phyloP scores from a whole-genome alignment of 139 green algal genomes.

The Bryopsis sp. region DNA sequence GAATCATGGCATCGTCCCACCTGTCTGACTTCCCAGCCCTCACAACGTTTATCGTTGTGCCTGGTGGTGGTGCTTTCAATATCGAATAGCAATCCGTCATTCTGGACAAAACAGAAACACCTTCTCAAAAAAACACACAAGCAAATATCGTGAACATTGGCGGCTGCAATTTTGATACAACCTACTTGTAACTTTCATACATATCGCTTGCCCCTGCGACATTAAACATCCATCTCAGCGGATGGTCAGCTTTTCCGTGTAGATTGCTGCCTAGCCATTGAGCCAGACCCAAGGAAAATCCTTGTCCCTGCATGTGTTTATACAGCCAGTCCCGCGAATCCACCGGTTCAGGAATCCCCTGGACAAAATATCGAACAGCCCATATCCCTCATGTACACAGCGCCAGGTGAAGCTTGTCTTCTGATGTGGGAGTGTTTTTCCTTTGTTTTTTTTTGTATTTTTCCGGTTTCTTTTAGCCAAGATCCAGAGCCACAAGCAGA shows the following conservation, averaged over 20 bases:
- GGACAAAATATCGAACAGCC: background rate
- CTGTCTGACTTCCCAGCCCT: constrained; percentile 48
- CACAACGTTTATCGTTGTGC: constrained; percentile 45
- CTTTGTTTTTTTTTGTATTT: no score
- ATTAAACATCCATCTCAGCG: constrained; percentile 53
- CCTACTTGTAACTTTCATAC: constrained; percentile 60
- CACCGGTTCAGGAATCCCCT: constrained; percentile 42
- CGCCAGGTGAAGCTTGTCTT: background rate
- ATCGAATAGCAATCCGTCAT: constrained; percentile 37
- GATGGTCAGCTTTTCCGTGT: background rate
- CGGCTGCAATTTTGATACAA: background rate
- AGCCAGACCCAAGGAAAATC: constrained; percentile 43
- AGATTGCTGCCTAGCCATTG: constrained; percentile 77
- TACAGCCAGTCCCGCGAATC: constrained; percentile 42
- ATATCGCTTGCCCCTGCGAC: constrained; percentile 47
- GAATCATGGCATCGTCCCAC: constrained; percentile 28
- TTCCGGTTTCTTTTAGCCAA: no score
- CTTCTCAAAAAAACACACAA: no score
- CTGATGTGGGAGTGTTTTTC: no score
- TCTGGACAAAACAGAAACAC: constrained; percentile 18
- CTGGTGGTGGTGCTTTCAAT: constrained; percentile 36
- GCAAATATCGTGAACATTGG: background rate
- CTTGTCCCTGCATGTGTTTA: constrained; percentile 18
- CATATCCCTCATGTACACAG: background rate
- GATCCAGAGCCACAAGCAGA: background rate